phyloP scores from a whole-genome alignment of 1,139 yeast genomes.

The Pichia sp. region DNA sequence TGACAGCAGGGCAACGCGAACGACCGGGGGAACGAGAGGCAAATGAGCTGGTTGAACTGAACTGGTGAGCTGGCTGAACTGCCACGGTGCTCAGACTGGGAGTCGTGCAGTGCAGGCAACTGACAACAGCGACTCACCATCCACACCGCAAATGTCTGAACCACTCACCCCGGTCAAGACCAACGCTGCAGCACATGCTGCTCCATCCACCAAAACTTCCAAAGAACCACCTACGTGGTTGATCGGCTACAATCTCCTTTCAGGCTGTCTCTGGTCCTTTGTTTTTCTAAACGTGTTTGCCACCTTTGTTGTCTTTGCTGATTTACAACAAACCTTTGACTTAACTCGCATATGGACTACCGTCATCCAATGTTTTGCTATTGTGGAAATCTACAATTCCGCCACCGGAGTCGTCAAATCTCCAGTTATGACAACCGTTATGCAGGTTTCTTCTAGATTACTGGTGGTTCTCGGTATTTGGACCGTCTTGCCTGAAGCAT shows the following conservation, averaged over 20 bases:
- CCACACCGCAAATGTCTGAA: no score
- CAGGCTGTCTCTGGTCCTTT: slow-evolving; percentile 63
- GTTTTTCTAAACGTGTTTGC: slow-evolving; percentile 45
- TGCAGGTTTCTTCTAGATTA: slow-evolving; percentile 83
- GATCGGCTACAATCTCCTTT: slow-evolving; percentile 51
- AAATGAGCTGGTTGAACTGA: no score
- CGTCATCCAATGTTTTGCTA: slow-evolving; percentile 73
- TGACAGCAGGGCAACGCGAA: no score
- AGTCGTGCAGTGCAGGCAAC: no score
- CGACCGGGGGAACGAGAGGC: no score
- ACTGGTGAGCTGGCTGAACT: no score
- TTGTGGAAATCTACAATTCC: slow-evolving; percentile 77
- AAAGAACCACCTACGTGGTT: slow-evolving; percentile 7
- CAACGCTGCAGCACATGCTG: not conserved
- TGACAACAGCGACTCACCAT: no score
- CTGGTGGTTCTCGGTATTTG: slow-evolving; percentile 81
- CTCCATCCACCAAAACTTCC: not conserved
- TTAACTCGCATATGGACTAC: slow-evolving; percentile 57
- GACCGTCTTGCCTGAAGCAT: slow-evolving; percentile 62
- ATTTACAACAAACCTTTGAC: slow-evolving; percentile 50
- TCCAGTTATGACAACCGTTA: slow-evolving; percentile 73
- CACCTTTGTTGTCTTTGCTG: slow-evolving; percentile 40
- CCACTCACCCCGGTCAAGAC: no score
- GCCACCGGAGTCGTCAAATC: slow-evolving; percentile 75
- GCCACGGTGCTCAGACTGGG: no score